Conservation (phyloP, 345 rosid species). For the Camelina sativa region DNA sequence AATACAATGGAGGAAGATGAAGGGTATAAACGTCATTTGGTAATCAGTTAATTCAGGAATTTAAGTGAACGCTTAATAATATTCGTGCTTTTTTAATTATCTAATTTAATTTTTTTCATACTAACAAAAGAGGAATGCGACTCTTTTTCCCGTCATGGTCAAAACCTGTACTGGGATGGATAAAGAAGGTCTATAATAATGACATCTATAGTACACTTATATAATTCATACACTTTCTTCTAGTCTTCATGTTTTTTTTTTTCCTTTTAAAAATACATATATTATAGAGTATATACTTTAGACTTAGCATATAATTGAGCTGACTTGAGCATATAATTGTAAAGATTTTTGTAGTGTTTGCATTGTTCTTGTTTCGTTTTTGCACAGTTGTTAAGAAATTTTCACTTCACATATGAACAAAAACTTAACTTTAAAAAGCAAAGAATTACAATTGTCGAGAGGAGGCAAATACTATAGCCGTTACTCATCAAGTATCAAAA, state of each 20-base stretch:
- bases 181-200: slow-evolving; percentile 15
- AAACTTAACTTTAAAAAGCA: not conserved
- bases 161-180: slow-evolving; percentile 33
- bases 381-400: not conserved
- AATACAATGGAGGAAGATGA: not conserved
- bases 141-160: slow-evolving; percentile 31
- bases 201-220: slow-evolving; percentile 11
- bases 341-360: not conserved
- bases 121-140: not conserved
- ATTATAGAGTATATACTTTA: too few species aligned
- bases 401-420: not conserved
- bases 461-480: not conserved
- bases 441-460: not conserved
- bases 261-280: not conserved
- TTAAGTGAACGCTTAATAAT: slow-evolving; percentile 22
- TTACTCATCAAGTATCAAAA: not conserved
- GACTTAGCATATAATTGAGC: slow-evolving; percentile 9
- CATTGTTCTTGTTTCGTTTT: not conserved
- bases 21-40: slow-evolving; percentile 18
- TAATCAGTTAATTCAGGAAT: slow-evolving; percentile 6
- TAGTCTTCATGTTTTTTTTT: not conserved
- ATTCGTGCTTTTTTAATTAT: slow-evolving; percentile 25
- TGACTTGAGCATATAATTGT: slow-evolving; percentile 13
- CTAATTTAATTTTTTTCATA: not conserved
- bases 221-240: slow-evolving; percentile 17